phyloP scores from a whole-genome alignment of 768 basidiomycete species.

The Collybia nuda region DNA sequence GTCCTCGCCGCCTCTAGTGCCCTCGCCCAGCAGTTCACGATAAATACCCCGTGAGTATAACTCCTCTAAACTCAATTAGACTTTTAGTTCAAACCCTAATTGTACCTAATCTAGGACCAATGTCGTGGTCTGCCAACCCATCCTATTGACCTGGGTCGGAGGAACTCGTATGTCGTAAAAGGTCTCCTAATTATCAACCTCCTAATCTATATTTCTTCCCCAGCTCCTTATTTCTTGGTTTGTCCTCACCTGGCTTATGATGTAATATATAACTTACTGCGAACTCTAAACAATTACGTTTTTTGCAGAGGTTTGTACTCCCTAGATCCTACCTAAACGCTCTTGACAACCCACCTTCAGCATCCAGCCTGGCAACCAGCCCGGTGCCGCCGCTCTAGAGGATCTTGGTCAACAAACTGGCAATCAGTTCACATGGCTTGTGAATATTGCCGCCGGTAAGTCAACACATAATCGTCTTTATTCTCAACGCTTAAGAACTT shows the following conservation, averaged over 20 bases:
- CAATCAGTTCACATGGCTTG: slow-evolving; percentile 52
- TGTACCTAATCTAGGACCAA: slow-evolving; percentile 34
- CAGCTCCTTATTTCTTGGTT: slow-evolving; percentile 70
- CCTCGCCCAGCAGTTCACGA: slow-evolving; percentile 43
- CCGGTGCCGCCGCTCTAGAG: slow-evolving; percentile 42
- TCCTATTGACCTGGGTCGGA: slow-evolving; percentile 52
- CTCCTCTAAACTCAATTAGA: neutral
- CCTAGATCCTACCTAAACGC: neutral
- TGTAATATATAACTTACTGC: too few relatives aligned
- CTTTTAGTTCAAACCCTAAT: neutral
- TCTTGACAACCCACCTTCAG: slow-evolving; percentile 28
- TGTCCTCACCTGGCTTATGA: slow-evolving; percentile 21
- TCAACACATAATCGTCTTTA: neutral
- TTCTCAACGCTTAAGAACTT: neutral
- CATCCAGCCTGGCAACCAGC: slow-evolving; percentile 50
- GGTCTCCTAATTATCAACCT: neutral
- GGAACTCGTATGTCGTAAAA: slow-evolving; percentile 46
- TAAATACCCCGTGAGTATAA: slow-evolving; percentile 73
- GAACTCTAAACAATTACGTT: neutral
- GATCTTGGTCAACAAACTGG: slow-evolving; percentile 40
- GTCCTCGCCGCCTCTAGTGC: slow-evolving; percentile 40
- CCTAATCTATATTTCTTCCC: neutral
- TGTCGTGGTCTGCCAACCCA: slow-evolving; percentile 58
- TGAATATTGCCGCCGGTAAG: slow-evolving; percentile 48
- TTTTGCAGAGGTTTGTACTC: slow-evolving; percentile 35